These are phyloP conservation scores for Oenanthe sinensis DNA, from an alignment of 129 eudicot genomes.

Conservation along the genomic window DNA sequence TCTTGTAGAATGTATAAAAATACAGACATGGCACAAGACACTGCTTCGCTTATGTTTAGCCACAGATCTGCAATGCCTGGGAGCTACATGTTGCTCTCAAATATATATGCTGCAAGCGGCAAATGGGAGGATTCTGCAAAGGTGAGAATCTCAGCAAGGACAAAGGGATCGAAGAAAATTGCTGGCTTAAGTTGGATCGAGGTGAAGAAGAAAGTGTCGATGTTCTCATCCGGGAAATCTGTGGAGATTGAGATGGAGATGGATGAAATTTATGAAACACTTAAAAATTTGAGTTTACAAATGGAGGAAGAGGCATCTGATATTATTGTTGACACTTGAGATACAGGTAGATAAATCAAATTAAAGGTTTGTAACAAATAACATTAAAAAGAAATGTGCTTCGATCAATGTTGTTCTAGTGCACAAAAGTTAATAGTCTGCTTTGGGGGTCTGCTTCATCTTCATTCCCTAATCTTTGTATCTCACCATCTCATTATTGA, in stretches of 20 bases:
- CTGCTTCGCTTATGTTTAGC: conserved; percentile 33
- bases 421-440: neutral
- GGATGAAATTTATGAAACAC: conserved; percentile 28
- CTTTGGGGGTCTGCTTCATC: neutral
- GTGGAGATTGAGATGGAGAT: conserved; percentile 26
- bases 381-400: neutral
- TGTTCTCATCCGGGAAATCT: conserved; percentile 41
- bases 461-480: neutral
- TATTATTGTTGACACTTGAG: neutral
- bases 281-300: conserved; percentile 33
- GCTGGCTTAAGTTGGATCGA: conserved; percentile 78
- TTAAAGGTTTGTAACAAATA: neutral
- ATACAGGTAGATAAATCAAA: neutral
- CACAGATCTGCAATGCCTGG: conserved; percentile 34
- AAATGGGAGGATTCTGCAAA: conserved; percentile 73
- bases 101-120: conserved; percentile 58
- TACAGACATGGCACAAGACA: conserved; percentile 34
- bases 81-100: conserved; percentile 58
- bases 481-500: neutral
- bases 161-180: conserved; percentile 53
- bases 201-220: conserved; percentile 45
- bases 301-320: conserved; percentile 37
- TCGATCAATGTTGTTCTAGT: neutral
- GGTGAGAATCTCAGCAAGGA: conserved; percentile 50
- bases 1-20: conserved; percentile 53